These are phyloP conservation scores for Syncephalastrum racemosum DNA, from an alignment of 371 early-diverging fungal species.

Conservation along the genomic window DNA sequence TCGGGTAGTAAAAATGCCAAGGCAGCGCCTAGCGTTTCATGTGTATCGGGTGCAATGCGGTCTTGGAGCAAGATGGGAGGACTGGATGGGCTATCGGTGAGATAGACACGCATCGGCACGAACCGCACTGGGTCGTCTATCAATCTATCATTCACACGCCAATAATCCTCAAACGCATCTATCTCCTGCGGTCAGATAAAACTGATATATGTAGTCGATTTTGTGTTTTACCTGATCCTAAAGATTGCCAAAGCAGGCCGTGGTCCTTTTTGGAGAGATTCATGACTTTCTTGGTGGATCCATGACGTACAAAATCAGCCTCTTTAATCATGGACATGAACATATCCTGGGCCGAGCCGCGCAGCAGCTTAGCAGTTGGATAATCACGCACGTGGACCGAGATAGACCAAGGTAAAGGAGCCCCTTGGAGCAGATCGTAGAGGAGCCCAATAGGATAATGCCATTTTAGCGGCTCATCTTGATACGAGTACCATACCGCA, in stretches of 20 bases:
- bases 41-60: too few relatives aligned
- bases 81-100: conserved; percentile 10
- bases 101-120: conserved; percentile 60
- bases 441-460: conserved; percentile 79
- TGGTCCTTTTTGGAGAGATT: conserved; percentile 73
- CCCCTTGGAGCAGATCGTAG: conserved; percentile 48
- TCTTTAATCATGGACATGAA: conserved; percentile 84
- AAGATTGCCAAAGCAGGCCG: conserved; percentile 66
- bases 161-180: conserved; percentile 61
- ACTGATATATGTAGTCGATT: not conserved
- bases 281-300: conserved; percentile 73
- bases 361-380: conserved; percentile 59
- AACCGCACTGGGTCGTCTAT: conserved; percentile 42
- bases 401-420: conserved; percentile 62
- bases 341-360: conserved; percentile 62
- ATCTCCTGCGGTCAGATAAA: conserved; percentile 2
- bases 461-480: conserved; percentile 72
- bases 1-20: conserved; percentile 17
- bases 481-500: conserved; percentile 64
- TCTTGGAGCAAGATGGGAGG: too few relatives aligned
- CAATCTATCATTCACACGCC: conserved; percentile 64
- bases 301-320: conserved; percentile 75
- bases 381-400: conserved; percentile 61
- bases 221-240: conserved; percentile 47
- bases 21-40: too few relatives aligned